phyloP scores from a whole-genome alignment of 306 rosid species.

The Sesbania bispinosa region DNA sequence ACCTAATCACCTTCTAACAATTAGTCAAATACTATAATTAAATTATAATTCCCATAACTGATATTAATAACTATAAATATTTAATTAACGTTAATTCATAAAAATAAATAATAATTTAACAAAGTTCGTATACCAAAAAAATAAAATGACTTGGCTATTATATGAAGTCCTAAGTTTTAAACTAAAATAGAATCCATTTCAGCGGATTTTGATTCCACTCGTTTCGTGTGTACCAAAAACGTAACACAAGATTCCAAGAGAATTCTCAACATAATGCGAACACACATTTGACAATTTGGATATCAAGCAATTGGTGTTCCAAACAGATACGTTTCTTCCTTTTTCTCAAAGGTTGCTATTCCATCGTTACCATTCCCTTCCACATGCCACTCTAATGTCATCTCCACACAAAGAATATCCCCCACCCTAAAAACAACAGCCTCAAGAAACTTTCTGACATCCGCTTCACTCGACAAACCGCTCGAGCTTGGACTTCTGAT shows the following conservation, averaged over 20 bases:
- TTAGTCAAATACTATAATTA: no score
- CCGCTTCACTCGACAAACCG: not conserved
- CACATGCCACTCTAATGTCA: not conserved
- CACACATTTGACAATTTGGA: not conserved
- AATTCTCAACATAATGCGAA: not conserved
- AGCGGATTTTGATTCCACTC: not conserved
- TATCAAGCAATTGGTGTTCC: not conserved
- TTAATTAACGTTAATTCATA: no score
- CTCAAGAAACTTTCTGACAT: not conserved
- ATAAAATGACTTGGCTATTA: no score
- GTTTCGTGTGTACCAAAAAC: not conserved
- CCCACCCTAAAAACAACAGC: not conserved
- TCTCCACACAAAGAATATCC: not conserved
- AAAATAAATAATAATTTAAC: no score
- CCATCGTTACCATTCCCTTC: not conserved
- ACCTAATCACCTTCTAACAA: no score
- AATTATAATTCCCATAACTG: no score
- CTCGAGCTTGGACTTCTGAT: not conserved
- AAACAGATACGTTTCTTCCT: not conserved
- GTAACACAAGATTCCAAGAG: not conserved
- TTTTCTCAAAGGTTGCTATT: not conserved
- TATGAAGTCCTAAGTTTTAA: no score
- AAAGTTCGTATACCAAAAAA: no score
- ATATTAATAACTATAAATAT: no score
- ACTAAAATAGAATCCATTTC: no score